phyloP scores from a whole-genome alignment of 2,329 filamentous ascomycete genomes.

The Purpureocillium lavendulum region DNA sequence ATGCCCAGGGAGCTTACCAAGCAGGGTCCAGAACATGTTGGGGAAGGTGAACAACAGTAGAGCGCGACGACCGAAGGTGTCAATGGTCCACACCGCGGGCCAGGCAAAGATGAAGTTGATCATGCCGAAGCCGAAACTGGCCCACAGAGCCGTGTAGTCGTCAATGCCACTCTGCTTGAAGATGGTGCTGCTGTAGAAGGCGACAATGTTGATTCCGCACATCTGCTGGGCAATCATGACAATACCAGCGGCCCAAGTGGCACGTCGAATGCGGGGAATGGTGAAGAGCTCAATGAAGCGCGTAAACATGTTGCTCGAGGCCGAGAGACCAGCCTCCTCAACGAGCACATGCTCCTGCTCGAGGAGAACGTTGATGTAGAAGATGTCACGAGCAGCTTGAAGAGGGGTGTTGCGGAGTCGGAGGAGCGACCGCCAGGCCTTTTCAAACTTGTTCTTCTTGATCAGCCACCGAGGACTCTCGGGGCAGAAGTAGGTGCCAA shows the following conservation, averaged over 20 bases:
- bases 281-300: slow-evolving; percentile 50
- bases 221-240: slow-evolving; percentile 62
- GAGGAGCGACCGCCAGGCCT: slow-evolving; percentile 49
- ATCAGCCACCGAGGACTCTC: slow-evolving; percentile 60
- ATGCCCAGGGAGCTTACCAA: slow-evolving; percentile 1
- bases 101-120: slow-evolving; percentile 17
- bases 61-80: slow-evolving; percentile 12
- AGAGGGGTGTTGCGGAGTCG: slow-evolving; percentile 49
- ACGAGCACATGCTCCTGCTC: slow-evolving; percentile 20
- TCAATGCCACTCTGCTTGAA: slow-evolving; percentile 30
- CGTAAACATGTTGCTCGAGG: slow-evolving; percentile 35
- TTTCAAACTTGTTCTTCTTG: slow-evolving; percentile 46
- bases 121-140: slow-evolving; percentile 22
- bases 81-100: slow-evolving; percentile 24
- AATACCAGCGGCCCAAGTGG: slow-evolving; percentile 56
- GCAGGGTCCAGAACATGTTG: slow-evolving; percentile 20
- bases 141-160: slow-evolving; percentile 18
- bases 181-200: slow-evolving; percentile 39
- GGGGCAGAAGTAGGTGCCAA: slow-evolving; percentile 51
- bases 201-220: slow-evolving; percentile 46
- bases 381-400: slow-evolving; percentile 54
- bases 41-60: slow-evolving; percentile 24
- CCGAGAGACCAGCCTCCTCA: slow-evolving; percentile 18
- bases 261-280: slow-evolving; percentile 48
- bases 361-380: slow-evolving; percentile 38